Conservation (phyloP, 2,329 filamentous ascomycete species). For the Coleophoma cylindrospora region DNA sequence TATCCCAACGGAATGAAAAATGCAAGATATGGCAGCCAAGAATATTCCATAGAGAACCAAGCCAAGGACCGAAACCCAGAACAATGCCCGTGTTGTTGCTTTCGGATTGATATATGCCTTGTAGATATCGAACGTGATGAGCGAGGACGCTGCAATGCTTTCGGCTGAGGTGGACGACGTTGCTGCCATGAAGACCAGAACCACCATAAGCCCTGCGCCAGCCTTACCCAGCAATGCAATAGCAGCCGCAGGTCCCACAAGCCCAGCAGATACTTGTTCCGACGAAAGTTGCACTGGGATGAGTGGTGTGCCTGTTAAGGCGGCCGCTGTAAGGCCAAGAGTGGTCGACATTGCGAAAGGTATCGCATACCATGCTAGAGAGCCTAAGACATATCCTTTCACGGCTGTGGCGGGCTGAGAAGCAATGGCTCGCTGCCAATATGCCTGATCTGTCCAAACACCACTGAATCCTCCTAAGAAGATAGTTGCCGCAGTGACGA, state of each 20-base stretch:
- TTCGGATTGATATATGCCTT: constrained; percentile 75
- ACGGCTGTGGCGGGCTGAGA: constrained; percentile 40
- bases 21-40: constrained; percentile 1
- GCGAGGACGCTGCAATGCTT: constrained; percentile 78
- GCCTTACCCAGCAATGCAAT: constrained; percentile 67
- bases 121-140: constrained; percentile 82
- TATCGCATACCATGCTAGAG: constrained; percentile 48
- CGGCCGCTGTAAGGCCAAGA: constrained; percentile 42
- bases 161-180: constrained; percentile 77
- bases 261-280: constrained; percentile 59
- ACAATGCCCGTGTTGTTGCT: constrained; percentile 33
- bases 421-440: constrained; percentile 43
- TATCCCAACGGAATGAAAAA: constrained; percentile 2
- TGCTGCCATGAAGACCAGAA: constrained; percentile 73
- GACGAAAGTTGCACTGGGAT: constrained; percentile 53
- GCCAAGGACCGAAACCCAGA: not conserved
- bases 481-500: constrained; percentile 45
- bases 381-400: constrained; percentile 45
- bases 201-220: constrained; percentile 61
- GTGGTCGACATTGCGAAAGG: constrained; percentile 48
- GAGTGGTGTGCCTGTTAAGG: constrained; percentile 37
- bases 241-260: constrained; percentile 66
- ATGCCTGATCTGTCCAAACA: constrained; percentile 34
- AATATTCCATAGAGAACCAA: not conserved
- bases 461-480: constrained; percentile 44